Conservation (phyloP, 2,329 filamentous ascomycete species). For the Ophiostoma perfectum region DNA sequence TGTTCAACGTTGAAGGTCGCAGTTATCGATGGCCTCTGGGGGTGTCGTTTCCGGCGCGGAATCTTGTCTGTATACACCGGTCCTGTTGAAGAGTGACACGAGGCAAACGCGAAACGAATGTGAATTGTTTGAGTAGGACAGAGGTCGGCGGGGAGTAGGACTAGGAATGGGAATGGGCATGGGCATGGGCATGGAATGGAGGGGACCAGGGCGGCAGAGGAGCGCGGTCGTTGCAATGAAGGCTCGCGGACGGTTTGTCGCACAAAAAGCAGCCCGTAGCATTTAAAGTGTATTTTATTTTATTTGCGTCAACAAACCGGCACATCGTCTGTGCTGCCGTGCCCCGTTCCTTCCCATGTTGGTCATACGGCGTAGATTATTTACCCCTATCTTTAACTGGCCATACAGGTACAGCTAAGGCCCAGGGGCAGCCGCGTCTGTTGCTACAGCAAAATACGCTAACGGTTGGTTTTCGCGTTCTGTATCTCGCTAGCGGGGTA, state of each 20-base stretch:
- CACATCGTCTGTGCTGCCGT: neutral
- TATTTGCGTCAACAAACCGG: slow-evolving; percentile 19
- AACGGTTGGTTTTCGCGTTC: slow-evolving; percentile 18
- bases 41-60: too few species aligned
- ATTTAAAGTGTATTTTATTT: slow-evolving; percentile 13
- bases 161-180: neutral
- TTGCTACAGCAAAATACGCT: slow-evolving; percentile 23
- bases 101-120: slow-evolving; percentile 9
- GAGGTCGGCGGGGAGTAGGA: slow-evolving; percentile 3
- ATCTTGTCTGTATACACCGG: neutral
- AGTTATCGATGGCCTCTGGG: too few species aligned
- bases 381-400: slow-evolving; percentile 16
- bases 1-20: too few species aligned
- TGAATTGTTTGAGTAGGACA: neutral
- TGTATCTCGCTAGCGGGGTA: slow-evolving; percentile 16
- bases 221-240: neutral
- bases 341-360: neutral
- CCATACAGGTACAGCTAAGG: neutral
- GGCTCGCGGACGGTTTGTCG: slow-evolving; percentile 9
- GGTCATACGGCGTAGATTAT: neutral
- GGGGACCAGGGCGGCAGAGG: neutral
- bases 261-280: slow-evolving; percentile 6
- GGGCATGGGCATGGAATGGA: slow-evolving; percentile 1
- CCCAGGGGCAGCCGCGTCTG: slow-evolving; percentile 21
- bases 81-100: neutral